Conservation (phyloP, 1,139 yeast genomes). For the Hemisphaericaspora lyxosophila region DNA sequence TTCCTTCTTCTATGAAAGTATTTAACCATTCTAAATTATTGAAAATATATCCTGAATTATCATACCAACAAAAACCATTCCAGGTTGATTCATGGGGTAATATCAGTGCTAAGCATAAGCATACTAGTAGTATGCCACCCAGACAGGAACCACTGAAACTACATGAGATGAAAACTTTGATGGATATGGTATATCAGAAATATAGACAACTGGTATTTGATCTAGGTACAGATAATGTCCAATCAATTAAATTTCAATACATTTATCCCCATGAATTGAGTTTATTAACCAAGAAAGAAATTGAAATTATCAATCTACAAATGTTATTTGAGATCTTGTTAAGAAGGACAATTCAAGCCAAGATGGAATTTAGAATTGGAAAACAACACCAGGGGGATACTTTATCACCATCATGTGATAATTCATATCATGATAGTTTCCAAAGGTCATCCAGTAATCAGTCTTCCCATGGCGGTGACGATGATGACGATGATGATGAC, state of each 20-base stretch:
- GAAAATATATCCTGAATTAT: constrained; percentile 22
- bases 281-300: constrained; percentile 24
- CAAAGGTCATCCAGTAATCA: too few species aligned
- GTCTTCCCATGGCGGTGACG: too few species aligned
- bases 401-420: constrained; percentile 3
- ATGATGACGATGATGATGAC: too few species aligned
- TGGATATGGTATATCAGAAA: constrained; percentile 22
- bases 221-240: constrained; percentile 15
- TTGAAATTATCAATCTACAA: constrained; percentile 31
- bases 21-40: constrained; percentile 23
- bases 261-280: constrained; percentile 32
- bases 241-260: constrained; percentile 31
- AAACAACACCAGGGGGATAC: constrained; percentile 7
- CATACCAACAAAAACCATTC: constrained; percentile 4
- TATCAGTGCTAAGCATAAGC: background rate
- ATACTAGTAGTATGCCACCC: background rate
- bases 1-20: constrained; percentile 31
- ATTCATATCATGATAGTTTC: too few species aligned
- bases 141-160: background rate
- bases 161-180: constrained; percentile 6
- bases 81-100: background rate
- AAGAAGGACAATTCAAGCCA: constrained; percentile 46
- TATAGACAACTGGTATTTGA: constrained; percentile 33
- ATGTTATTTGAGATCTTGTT: constrained; percentile 38
- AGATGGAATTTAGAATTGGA: constrained; percentile 35